Conservation (phyloP, 2,329 filamentous ascomycete genomes). For the Xylaria sp. region DNA sequence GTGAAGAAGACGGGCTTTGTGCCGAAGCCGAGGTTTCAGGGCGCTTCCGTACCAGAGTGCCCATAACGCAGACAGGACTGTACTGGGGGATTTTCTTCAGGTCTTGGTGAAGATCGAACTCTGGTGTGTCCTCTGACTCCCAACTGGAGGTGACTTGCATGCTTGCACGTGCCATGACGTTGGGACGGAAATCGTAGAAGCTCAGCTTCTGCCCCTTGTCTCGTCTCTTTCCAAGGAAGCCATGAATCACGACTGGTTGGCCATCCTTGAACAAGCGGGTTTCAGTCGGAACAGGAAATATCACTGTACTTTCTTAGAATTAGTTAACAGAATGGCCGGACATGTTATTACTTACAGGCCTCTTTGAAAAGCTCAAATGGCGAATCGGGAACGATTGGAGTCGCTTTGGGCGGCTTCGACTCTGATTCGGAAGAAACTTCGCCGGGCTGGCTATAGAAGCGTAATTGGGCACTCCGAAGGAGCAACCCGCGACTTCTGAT, state of each 20-base stretch:
- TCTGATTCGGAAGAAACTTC: neutral
- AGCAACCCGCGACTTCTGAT: neutral
- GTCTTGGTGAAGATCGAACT: conserved; percentile 34
- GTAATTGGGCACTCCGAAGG: neutral
- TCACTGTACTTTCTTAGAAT: conserved; percentile 7
- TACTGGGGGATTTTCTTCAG: conserved; percentile 45
- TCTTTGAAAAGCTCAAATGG: conserved; percentile 18
- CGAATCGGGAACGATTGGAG: neutral
- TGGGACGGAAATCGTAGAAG: conserved; percentile 55
- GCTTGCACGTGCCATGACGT: neutral
- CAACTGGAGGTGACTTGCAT: conserved; percentile 43
- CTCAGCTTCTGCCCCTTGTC: conserved; percentile 64
- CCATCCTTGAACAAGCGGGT: conserved; percentile 25
- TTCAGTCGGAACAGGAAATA: neutral
- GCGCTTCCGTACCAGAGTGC: conserved; percentile 26
- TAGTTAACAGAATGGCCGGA: neutral
- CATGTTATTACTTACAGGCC: conserved; percentile 20
- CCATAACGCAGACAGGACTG: conserved; percentile 48
- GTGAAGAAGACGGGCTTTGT: neutral
- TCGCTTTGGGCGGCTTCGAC: neutral
- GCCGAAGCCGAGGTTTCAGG: neutral
- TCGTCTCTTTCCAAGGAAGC: conserved; percentile 65
- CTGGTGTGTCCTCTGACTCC: conserved; percentile 32
- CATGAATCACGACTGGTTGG: conserved; percentile 50
- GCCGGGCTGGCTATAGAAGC: neutral